These are phyloP conservation scores for Pyrenophora seminiperda DNA, from an alignment of 2,329 filamentous ascomycete species.

Conservation along the genomic window DNA sequence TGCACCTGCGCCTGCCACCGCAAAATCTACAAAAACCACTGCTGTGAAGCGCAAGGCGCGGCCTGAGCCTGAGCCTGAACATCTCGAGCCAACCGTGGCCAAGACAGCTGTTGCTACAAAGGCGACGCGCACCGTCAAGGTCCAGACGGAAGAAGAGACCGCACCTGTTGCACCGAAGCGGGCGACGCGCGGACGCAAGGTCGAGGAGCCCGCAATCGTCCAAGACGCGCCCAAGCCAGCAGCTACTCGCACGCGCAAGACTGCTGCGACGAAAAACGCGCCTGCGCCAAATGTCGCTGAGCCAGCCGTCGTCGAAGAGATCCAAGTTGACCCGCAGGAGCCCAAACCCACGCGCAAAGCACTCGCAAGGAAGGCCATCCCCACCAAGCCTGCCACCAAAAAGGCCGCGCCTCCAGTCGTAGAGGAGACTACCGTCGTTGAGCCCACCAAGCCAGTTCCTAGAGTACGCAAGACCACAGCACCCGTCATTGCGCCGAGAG, in stretches of 20 bases:
- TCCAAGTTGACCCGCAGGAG: slow-evolving; percentile 13
- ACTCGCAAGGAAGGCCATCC: slow-evolving; percentile 22
- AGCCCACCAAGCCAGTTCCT: slow-evolving; percentile 25
- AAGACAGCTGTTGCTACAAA: slow-evolving; percentile 29
- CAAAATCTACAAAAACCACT: slow-evolving; percentile 30
- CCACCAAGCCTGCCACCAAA: slow-evolving; percentile 20
- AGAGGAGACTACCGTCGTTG: slow-evolving; percentile 15
- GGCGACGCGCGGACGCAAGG: slow-evolving; percentile 34
- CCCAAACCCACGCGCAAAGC: slow-evolving; percentile 30
- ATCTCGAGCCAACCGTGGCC: slow-evolving; percentile 17
- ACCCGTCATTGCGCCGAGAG: slow-evolving; percentile 20
- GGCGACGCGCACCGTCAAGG: slow-evolving; percentile 30
- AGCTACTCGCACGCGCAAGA: slow-evolving; percentile 26
- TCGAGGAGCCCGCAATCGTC: slow-evolving; percentile 12
- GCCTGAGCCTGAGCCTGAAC: slow-evolving; percentile 25
- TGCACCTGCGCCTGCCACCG: slow-evolving; percentile 22
- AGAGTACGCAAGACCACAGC: slow-evolving; percentile 28
- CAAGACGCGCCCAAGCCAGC: slow-evolving; percentile 26
- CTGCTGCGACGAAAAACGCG: slow-evolving; percentile 23
- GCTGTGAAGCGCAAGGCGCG: slow-evolving; percentile 27
- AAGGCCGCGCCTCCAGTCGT: slow-evolving; percentile 9
- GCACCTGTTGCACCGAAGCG: slow-evolving; percentile 29
- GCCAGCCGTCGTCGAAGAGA: slow-evolving; percentile 11
- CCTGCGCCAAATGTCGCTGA: slow-evolving; percentile 16
- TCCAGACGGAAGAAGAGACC: slow-evolving; percentile 22